These are phyloP conservation scores for Stephania yunnanensis DNA, from an alignment of 164 flowering plant species.

Conservation along the genomic window DNA sequence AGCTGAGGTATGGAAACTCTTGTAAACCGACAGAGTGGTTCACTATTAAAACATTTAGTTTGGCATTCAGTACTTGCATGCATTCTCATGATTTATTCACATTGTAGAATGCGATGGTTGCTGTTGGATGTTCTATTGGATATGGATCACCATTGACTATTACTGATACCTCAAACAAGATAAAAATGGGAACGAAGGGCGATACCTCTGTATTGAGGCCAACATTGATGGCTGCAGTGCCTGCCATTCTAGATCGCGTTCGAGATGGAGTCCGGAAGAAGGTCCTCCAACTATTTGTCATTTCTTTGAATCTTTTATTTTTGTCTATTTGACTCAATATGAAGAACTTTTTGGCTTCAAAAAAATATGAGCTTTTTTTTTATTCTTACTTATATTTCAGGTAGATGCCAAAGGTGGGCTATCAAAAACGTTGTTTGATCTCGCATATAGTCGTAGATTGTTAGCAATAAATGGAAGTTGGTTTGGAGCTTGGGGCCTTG, in stretches of 20 bases:
- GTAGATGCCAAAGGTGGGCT: constrained; percentile 87
- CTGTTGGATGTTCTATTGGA: constrained; percentile 81
- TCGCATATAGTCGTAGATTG: constrained; percentile 76
- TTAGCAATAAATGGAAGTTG: constrained; percentile 91
- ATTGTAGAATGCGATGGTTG: constrained; percentile 55
- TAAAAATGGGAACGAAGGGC: constrained; percentile 88
- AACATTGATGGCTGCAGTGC: constrained; percentile 90
- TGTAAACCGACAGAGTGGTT: not conserved
- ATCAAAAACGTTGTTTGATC: constrained; percentile 60
- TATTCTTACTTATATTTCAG: constrained; percentile 28
- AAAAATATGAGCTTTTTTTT: too few relatives aligned
- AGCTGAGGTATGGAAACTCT: constrained; percentile 73
- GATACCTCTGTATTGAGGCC: constrained; percentile 76
- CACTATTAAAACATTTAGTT: not conserved
- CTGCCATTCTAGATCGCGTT: constrained; percentile 97
- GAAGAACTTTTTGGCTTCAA: too few relatives aligned
- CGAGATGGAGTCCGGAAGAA: constrained; percentile 87
- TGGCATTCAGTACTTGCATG: not conserved
- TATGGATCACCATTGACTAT: constrained; percentile 95
- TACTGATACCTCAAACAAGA: constrained; percentile 86
- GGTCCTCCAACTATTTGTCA: constrained; percentile 33
- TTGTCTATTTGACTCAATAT: too few relatives aligned
- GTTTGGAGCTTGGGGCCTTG: constrained; percentile 98
- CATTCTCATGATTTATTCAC: constrained; percentile 6
- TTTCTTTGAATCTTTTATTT: too few relatives aligned